Percentiles rank a stretch among this genome's conserved stretches.
phyloP scores from a whole-genome alignment of 192 early-diverging fungal genomes.

The Coemansia sp. region DNA sequence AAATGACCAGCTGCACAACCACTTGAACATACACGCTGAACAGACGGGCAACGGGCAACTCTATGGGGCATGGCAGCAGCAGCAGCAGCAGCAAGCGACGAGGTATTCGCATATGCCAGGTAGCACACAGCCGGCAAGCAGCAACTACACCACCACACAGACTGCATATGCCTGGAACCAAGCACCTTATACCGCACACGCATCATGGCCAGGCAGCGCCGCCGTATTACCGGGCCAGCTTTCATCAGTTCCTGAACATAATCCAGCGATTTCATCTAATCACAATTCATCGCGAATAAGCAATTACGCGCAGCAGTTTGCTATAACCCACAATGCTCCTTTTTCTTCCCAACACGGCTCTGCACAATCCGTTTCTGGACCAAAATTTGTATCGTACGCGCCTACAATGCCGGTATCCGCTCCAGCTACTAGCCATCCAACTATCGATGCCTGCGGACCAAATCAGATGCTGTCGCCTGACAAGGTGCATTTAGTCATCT shows the following conservation, averaged over 20 bases:
- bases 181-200: not conserved
- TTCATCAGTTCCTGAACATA: constrained; percentile 1
- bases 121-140: not conserved
- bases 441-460: not conserved
- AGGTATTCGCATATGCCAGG: not conserved
- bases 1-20: constrained; percentile 4
- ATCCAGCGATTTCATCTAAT: constrained; percentile 4
- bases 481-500: constrained; percentile 21
- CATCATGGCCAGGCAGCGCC: not conserved
- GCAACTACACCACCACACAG: not conserved
- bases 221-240: not conserved
- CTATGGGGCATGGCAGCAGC: not conserved
- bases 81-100: not conserved
- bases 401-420: not conserved
- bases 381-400: not conserved
- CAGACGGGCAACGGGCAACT: not conserved
- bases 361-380: not conserved
- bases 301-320: constrained; percentile 12
- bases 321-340: not conserved
- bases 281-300: constrained; percentile 1
- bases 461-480: constrained; percentile 2
- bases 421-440: not conserved
- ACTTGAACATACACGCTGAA: not conserved
- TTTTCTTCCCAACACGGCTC: not conserved
- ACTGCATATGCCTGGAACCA: not conserved